Evolutionary conservation across 1,139 yeast species (phyloP).

Genomic region (Neolecta irregularis): DNA sequence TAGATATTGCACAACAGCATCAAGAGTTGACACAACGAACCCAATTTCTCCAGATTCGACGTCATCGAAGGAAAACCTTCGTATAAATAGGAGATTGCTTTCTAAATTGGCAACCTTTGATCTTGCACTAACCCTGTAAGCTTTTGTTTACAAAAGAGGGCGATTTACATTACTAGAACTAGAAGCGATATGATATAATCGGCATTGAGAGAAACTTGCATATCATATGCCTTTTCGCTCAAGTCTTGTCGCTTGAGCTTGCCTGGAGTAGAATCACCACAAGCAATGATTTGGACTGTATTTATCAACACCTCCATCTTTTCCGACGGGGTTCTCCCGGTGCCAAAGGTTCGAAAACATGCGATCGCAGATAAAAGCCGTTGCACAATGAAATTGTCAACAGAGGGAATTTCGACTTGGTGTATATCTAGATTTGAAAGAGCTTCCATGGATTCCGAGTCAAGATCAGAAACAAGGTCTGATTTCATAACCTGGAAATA

Average conservation of each 20-base stretch:
- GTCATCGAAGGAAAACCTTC: slow-evolving; percentile 39
- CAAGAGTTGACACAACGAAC: slow-evolving; percentile 60
- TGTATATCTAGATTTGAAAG: slow-evolving; percentile 6
- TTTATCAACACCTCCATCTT: slow-evolving; percentile 7
- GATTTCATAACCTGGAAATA: slow-evolving; percentile 4
- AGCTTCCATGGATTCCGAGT: slow-evolving; percentile 6
- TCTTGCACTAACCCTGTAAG: background rate
- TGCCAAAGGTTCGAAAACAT: slow-evolving; percentile 4
- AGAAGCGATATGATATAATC: slow-evolving; percentile 11
- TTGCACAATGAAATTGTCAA: slow-evolving; percentile 4
- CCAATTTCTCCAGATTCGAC: slow-evolving; percentile 39
- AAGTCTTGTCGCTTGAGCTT: slow-evolving; percentile 1
- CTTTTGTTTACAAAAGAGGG: background rate
- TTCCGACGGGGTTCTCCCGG: slow-evolving; percentile 5
- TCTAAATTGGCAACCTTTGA: slow-evolving; percentile 30
- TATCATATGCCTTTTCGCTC: background rate
- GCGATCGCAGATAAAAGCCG: slow-evolving; percentile 6
- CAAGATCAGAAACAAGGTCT: slow-evolving; percentile 6
- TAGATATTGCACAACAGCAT: slow-evolving; percentile 62
- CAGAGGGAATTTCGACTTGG: slow-evolving; percentile 8
- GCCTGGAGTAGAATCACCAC: slow-evolving; percentile 1
- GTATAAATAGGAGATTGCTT: slow-evolving; percentile 50
- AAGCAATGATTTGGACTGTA: slow-evolving; percentile 8
- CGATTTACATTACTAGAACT: slow-evolving; percentile 7
- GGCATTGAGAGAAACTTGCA: background rate